A percentile compares a stretch with the other conserved stretches of the same genome.
These are phyloP conservation scores for Penicillium argentinense DNA, from an alignment of 495 filamentous ascomycete species.

Conservation along the genomic window DNA sequence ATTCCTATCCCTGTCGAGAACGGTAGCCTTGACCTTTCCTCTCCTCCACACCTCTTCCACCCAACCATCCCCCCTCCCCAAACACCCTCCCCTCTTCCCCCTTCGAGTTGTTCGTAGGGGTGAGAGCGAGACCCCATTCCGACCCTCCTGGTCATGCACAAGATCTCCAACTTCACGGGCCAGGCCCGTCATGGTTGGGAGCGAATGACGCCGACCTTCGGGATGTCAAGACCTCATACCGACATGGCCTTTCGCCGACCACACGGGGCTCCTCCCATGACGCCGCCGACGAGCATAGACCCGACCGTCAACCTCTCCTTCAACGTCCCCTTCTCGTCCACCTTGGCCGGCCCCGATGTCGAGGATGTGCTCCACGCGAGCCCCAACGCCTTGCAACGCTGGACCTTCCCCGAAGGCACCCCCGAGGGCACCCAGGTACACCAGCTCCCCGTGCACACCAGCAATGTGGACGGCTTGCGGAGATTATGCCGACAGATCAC, in stretches of 20 bases:
- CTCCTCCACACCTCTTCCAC: slow-evolving; percentile 19
- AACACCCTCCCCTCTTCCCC: slow-evolving; percentile 33
- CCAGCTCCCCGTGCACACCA: slow-evolving; percentile 83
- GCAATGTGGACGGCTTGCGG: slow-evolving; percentile 76
- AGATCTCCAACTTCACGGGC: slow-evolving; percentile 82
- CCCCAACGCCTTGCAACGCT: slow-evolving; percentile 75
- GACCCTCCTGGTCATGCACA: slow-evolving; percentile 68
- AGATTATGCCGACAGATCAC: slow-evolving; percentile 76
- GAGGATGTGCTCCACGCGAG: slow-evolving; percentile 91
- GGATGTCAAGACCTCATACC: slow-evolving; percentile 73
- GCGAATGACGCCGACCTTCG: slow-evolving; percentile 81
- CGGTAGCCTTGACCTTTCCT: slow-evolving; percentile 21
- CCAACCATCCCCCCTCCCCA: slow-evolving; percentile 14
- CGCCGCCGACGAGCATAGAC: slow-evolving; percentile 63
- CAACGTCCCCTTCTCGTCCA: slow-evolving; percentile 92
- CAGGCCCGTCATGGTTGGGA: slow-evolving; percentile 88
- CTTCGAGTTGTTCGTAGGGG: slow-evolving; percentile 44
- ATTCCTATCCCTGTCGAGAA: slow-evolving; percentile 48
- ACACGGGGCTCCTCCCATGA: slow-evolving; percentile 63
- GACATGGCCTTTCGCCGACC: slow-evolving; percentile 75
- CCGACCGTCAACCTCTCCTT: slow-evolving; percentile 78
- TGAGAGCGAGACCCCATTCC: slow-evolving; percentile 32
- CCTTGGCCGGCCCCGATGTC: slow-evolving; percentile 83
- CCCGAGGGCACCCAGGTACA: slow-evolving; percentile 79
- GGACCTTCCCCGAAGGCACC: slow-evolving; percentile 86